Conservation (phyloP, 208 protist genomes). For the Histomonas meleagridis region DNA sequence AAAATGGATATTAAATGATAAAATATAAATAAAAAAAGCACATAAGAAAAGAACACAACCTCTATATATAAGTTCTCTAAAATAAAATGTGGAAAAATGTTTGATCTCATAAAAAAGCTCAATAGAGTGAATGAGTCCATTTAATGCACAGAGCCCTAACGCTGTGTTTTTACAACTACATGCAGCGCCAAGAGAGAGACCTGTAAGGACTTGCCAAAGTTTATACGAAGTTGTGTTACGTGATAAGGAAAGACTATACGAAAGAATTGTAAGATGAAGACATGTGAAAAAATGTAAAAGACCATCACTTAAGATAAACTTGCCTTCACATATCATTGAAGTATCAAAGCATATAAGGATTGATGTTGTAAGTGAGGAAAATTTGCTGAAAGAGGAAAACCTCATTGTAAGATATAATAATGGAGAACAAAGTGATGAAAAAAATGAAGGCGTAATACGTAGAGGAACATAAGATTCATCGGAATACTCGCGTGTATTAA, state of each 20-base stretch:
- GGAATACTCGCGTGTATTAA: neutral
- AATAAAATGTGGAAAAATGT: neutral
- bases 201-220: neutral
- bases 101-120: neutral
- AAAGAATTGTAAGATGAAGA: neutral
- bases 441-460: neutral
- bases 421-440: constrained; percentile 16
- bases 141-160: neutral
- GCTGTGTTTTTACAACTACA: constrained; percentile 33
- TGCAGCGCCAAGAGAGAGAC: neutral
- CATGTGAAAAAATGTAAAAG: neutral
- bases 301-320: constrained; percentile 34
- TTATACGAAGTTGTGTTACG: neutral
- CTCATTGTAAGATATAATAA: constrained; percentile 12
- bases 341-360: neutral
- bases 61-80: neutral
- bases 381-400: constrained; percentile 2
- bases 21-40: neutral
- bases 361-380: neutral
- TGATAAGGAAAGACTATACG: neutral
- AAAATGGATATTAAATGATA: neutral
- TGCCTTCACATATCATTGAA: neutral
- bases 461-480: neutral
- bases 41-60: neutral
- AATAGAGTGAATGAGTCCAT: neutral